Conservation (phyloP, 73 alveolate genomes). For the Uronychia binucleata region DNA sequence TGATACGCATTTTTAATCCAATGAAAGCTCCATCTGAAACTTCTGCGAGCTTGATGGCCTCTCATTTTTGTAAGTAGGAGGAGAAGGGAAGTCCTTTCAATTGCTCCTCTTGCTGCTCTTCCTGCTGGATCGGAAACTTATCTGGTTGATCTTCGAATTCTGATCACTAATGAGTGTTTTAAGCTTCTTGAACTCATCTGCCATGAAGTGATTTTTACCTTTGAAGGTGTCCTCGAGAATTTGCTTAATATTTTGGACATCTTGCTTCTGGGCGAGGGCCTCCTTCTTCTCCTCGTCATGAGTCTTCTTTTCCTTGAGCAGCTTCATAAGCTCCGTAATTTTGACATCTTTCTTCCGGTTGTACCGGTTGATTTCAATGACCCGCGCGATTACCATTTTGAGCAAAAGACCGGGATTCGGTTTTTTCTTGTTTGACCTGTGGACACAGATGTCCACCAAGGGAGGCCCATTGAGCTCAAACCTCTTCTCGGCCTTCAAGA, state of each 20-base stretch:
- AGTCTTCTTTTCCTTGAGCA: neutral
- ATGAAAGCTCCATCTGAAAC: neutral
- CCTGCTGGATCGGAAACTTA: neutral
- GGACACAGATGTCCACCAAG: neutral
- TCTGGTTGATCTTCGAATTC: neutral
- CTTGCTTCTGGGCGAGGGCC: neutral
- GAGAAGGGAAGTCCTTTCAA: too few relatives aligned
- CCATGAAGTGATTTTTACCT: too few relatives aligned
- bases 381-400: neutral
- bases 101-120: neutral
- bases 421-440: neutral
- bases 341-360: conserved; percentile 5
- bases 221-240: neutral
- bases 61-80: too few relatives aligned
- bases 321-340: neutral
- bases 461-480: neutral
- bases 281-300: neutral
- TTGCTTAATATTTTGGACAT: too few relatives aligned
- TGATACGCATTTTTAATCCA: neutral
- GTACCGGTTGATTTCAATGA: conserved; percentile 6
- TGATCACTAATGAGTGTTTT: neutral
- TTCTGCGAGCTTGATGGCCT: neutral
- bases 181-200: neutral
- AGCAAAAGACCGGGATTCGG: neutral
- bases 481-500: neutral